Conservation (phyloP, 306 rosid genomes). For the Benincasa hispida region DNA sequence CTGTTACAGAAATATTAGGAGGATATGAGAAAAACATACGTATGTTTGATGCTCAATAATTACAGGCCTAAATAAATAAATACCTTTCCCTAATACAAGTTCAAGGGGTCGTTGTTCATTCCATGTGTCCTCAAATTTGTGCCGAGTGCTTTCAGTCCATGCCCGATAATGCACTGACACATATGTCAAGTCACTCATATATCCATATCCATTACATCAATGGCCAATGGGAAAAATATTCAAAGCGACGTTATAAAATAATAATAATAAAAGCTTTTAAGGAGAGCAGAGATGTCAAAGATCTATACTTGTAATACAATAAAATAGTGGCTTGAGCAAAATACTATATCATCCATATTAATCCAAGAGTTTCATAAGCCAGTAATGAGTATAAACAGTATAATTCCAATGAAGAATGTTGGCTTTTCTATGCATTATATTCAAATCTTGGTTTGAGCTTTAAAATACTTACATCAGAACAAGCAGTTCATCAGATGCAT, state of each 20-base stretch:
- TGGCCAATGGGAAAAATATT: background rate
- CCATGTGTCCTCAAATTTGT: slow-evolving; percentile 97
- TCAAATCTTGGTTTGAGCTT: background rate
- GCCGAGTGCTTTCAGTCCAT: slow-evolving; percentile 71
- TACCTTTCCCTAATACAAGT: slow-evolving; percentile 84
- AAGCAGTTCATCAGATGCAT: background rate
- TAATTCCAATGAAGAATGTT: background rate
- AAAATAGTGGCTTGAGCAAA: background rate
- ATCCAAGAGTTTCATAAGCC: background rate
- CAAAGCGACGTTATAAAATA: background rate
- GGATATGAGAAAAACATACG: background rate
- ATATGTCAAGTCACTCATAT: background rate
- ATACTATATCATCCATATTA: background rate
- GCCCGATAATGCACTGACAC: slow-evolving; percentile 81
- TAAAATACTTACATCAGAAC: background rate
- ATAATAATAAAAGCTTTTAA: background rate
- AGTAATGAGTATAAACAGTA: background rate
- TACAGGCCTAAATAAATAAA: background rate
- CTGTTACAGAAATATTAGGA: slow-evolving; percentile 28
- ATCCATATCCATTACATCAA: background rate
- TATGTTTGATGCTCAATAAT: no score
- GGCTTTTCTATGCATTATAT: background rate
- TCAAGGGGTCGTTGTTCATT: slow-evolving; percentile 68
- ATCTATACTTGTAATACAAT: background rate
- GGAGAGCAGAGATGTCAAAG: background rate